Percentiles rank a stretch among this genome's conserved stretches.
These are phyloP conservation scores for Astragalus membranaceus DNA, from an alignment of 306 rosid genomes.

Conservation along the genomic window DNA sequence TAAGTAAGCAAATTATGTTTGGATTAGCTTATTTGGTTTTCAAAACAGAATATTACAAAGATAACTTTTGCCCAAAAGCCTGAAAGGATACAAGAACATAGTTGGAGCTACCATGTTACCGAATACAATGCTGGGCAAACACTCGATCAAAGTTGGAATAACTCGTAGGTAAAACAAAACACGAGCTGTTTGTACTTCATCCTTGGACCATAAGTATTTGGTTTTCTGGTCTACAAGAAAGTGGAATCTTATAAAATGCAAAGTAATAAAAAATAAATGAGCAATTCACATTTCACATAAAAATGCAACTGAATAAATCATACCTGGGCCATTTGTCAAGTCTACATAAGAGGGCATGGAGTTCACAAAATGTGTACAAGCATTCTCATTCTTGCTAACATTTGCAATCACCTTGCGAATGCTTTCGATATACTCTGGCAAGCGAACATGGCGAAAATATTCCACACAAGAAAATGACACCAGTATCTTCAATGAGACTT, in stretches of 20 bases:
- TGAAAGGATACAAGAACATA: slow-evolving; percentile 90
- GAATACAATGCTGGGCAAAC: slow-evolving; percentile 55
- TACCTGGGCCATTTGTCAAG: slow-evolving; percentile 72
- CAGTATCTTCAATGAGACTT: slow-evolving; percentile 53
- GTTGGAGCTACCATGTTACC: slow-evolving; percentile 55
- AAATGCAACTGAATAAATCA: slow-evolving; percentile 3
- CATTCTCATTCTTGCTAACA: slow-evolving; percentile 72
- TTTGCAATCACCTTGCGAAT: slow-evolving; percentile 68
- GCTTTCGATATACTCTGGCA: slow-evolving; percentile 87
- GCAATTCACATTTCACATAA: background rate
- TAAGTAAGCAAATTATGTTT: slow-evolving; percentile 30
- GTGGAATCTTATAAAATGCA: background rate
- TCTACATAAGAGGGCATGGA: slow-evolving; percentile 72
- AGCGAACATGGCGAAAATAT: slow-evolving; percentile 81
- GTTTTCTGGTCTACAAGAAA: slow-evolving; percentile 33
- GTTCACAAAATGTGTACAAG: slow-evolving; percentile 53
- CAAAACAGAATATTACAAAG: background rate
- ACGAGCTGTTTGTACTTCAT: slow-evolving; percentile 87
- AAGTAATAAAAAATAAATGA: background rate
- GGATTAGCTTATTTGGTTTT: background rate
- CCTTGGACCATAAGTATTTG: slow-evolving; percentile 64
- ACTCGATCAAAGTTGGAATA: slow-evolving; percentile 70
- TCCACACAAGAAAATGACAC: slow-evolving; percentile 81
- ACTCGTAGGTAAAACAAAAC: slow-evolving; percentile 75
- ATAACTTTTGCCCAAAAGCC: background rate